These are phyloP conservation scores for Pichia sp. DNA, from an alignment of 1,139 yeast species.

Conservation along the genomic window DNA sequence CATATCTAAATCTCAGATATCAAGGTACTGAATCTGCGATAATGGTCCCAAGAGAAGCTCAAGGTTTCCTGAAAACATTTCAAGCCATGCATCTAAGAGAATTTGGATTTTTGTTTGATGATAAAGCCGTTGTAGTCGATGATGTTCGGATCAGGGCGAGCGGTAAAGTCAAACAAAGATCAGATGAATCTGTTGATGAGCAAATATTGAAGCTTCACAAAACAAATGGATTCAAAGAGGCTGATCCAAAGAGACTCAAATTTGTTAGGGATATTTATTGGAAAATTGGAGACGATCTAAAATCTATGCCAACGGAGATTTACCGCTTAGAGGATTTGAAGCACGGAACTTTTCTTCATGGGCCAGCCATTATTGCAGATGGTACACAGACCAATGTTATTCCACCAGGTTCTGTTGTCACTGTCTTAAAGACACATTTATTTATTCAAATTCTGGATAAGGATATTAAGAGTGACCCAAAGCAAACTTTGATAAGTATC, in stretches of 20 bases:
- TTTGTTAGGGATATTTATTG: conserved; percentile 26
- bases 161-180: conserved; percentile 39
- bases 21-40: conserved; percentile 84
- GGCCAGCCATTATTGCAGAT: conserved; percentile 84
- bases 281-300: conserved; percentile 16
- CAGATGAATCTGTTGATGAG: conserved; percentile 25
- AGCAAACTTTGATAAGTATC: background rate
- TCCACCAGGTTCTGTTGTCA: conserved; percentile 67
- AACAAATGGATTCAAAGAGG: conserved; percentile 14
- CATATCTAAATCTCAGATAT: conserved; percentile 71
- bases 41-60: conserved; percentile 46
- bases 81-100: conserved; percentile 51
- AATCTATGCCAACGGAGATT: conserved; percentile 22
- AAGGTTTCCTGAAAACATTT: conserved; percentile 25
- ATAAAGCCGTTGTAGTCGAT: conserved; percentile 63
- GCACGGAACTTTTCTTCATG: conserved; percentile 52
- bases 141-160: conserved; percentile 73
- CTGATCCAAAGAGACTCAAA: conserved; percentile 18
- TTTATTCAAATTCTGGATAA: conserved; percentile 19
- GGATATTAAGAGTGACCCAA: background rate
- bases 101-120: conserved; percentile 62
- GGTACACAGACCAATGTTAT: conserved; percentile 82
- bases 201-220: conserved; percentile 23
- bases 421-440: conserved; percentile 52
- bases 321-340: conserved; percentile 34